These are phyloP conservation scores for Xylaria bambusicola DNA, from an alignment of 495 filamentous ascomycete genomes.

Conservation along the genomic window DNA sequence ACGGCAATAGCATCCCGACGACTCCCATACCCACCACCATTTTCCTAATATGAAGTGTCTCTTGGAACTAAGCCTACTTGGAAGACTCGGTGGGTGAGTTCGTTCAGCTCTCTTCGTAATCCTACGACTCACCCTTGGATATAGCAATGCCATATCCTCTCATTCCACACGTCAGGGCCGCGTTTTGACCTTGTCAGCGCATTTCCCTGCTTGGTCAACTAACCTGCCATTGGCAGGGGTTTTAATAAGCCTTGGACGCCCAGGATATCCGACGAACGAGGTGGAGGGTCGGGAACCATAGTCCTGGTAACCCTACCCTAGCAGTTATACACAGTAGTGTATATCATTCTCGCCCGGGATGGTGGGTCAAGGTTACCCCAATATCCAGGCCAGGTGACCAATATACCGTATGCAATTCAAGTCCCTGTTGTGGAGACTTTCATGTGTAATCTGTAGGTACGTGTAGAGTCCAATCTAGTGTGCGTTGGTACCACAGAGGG, in stretches of 20 bases:
- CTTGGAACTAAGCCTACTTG: neutral
- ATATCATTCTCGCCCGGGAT: constrained; percentile 7
- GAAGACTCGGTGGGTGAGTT: too few relatives aligned
- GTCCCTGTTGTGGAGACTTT: neutral
- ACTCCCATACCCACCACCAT: neutral
- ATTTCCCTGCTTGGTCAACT: constrained; percentile 7
- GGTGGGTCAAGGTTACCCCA: constrained; percentile 21
- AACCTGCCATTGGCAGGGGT: constrained; percentile 4
- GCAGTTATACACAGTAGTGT: constrained; percentile 1
- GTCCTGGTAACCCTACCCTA: constrained; percentile 21
- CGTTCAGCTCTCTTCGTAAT: neutral
- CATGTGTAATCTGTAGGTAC: constrained; percentile 1
- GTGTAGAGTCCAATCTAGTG: constrained; percentile 7
- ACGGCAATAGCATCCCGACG: neutral
- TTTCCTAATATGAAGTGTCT: too few relatives aligned
- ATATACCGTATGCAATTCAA: constrained; percentile 7
- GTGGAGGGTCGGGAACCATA: constrained; percentile 23
- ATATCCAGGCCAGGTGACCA: constrained; percentile 20
- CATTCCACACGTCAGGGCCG: constrained; percentile 8
- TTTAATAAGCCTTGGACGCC: constrained; percentile 2
- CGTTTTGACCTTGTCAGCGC: constrained; percentile 9
- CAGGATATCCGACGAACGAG: constrained; percentile 16
- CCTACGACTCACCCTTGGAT: constrained; percentile 7
- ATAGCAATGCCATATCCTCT: constrained; percentile 2
- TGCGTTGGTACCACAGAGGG: constrained; percentile 11